Percentiles rank a stretch among this genome's conserved stretches.
phyloP scores from a whole-genome alignment of 805 yeast species.

The Hanseniaspora guilliermondii region DNA sequence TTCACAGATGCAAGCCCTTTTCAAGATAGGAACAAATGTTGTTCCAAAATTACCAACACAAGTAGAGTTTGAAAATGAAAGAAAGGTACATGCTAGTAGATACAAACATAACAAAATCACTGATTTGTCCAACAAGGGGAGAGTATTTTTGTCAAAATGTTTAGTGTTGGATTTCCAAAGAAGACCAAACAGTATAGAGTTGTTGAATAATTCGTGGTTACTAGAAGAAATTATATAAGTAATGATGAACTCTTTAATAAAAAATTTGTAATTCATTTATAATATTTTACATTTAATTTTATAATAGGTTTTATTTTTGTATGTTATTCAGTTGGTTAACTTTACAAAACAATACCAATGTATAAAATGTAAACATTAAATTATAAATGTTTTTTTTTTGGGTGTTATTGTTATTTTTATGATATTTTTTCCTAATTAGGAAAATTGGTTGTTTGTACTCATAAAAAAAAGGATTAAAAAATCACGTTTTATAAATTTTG shows the following conservation, averaged over 20 bases:
- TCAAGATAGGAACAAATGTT: constrained; percentile 77
- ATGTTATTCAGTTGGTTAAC: not conserved
- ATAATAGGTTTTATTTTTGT: not conserved
- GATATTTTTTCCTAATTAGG: constrained; percentile 8
- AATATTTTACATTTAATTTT: not conserved
- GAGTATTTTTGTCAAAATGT: constrained; percentile 43
- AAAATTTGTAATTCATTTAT: constrained; percentile 19
- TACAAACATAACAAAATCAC: constrained; percentile 12
- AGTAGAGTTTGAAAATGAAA: constrained; percentile 52
- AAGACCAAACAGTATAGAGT: constrained; percentile 61
- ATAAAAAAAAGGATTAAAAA: not conserved
- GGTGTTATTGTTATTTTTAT: not conserved
- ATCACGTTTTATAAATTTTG: not conserved
- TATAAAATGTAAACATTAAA: not conserved
- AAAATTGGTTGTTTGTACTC: not conserved
- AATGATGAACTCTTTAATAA: no score
- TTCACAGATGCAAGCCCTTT: constrained; percentile 93
- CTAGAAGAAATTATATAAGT: constrained; percentile 3
- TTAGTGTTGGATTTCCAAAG: constrained; percentile 63
- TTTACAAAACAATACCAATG: not conserved
- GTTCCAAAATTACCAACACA: constrained; percentile 69
- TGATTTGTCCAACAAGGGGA: constrained; percentile 25
- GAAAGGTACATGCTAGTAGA: constrained; percentile 22
- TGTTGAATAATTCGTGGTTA: constrained; percentile 29
- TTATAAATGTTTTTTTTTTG: not conserved